These are phyloP conservation scores for Chenopodium berlandieri DNA, from an alignment of 148 eudicot genomes.

Conservation along the genomic window DNA sequence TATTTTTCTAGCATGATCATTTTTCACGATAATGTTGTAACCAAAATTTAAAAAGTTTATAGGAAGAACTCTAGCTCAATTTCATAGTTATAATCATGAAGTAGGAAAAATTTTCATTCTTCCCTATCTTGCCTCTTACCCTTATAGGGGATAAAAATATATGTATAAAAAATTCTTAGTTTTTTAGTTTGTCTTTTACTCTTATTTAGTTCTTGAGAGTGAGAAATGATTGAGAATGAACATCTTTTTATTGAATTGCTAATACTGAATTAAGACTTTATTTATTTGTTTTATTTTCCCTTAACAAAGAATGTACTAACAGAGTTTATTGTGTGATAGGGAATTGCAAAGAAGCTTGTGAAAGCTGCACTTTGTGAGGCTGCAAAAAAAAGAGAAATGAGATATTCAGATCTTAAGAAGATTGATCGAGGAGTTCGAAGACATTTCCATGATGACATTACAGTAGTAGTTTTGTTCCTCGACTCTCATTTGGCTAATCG, in stretches of 20 bases:
- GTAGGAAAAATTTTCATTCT: too few species aligned
- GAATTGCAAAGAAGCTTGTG: slow-evolving; percentile 67
- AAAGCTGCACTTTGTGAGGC: slow-evolving; percentile 69
- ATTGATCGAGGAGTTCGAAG: slow-evolving; percentile 70
- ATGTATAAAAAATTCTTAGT: too few species aligned
- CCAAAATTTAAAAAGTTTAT: too few species aligned
- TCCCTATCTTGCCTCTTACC: too few species aligned
- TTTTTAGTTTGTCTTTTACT: not conserved
- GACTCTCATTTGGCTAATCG: slow-evolving; percentile 53
- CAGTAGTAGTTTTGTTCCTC: slow-evolving; percentile 68
- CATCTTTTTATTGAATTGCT: not conserved
- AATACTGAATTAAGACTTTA: not conserved
- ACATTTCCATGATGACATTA: slow-evolving; percentile 85
- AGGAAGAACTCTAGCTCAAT: not conserved
- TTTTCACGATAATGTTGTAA: not conserved
- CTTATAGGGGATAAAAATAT: too few species aligned
- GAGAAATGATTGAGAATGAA: not conserved
- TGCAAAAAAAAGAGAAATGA: slow-evolving; percentile 89
- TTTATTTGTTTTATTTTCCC: not conserved
- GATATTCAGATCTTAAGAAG: slow-evolving; percentile 75
- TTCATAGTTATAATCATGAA: not conserved
- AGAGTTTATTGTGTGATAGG: slow-evolving; percentile 34
- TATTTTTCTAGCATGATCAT: not conserved
- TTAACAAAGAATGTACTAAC: not conserved
- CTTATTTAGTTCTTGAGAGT: not conserved